These are phyloP conservation scores for Aspergillus fumigatus DNA, from an alignment of 2,329 filamentous ascomycete species.

Conservation along the genomic window DNA sequence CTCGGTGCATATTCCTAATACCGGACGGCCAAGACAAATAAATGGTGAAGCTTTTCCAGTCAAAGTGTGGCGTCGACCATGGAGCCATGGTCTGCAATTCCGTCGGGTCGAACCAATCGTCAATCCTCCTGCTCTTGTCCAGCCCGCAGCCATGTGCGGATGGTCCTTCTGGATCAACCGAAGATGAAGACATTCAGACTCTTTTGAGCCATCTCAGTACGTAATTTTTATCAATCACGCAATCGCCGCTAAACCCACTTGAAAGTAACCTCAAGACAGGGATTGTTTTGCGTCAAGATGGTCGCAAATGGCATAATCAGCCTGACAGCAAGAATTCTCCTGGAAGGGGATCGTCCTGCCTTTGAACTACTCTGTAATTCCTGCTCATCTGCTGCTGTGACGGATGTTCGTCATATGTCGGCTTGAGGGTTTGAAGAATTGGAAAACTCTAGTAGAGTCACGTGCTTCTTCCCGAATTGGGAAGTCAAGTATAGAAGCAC, in stretches of 20 bases:
- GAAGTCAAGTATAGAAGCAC: background rate
- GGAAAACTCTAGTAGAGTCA: background rate
- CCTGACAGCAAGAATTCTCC: background rate
- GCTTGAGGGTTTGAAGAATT: background rate
- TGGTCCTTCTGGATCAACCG: too few relatives aligned
- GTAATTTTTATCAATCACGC: conserved; percentile 18
- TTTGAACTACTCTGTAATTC: too few relatives aligned
- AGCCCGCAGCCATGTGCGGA: too few relatives aligned
- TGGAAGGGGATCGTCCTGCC: background rate
- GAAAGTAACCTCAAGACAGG: background rate
- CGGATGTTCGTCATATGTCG: background rate
- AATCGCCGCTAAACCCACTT: conserved; percentile 15
- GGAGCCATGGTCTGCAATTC: too few relatives aligned
- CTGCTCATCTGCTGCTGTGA: background rate
- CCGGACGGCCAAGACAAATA: too few relatives aligned
- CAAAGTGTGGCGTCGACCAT: too few relatives aligned
- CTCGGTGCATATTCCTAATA: background rate
- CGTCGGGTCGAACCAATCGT: too few relatives aligned
- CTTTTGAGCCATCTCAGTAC: too few relatives aligned
- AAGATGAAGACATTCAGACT: too few relatives aligned
- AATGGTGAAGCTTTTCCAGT: too few relatives aligned
- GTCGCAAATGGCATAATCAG: background rate
- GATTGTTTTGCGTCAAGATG: background rate
- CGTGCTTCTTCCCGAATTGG: background rate
- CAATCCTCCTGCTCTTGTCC: too few relatives aligned